A percentile compares a stretch with the other conserved stretches of the same genome.
Conservation (phyloP, 2,329 filamentous ascomycete species). For the Colletotrichum ledebouriae region DNA sequence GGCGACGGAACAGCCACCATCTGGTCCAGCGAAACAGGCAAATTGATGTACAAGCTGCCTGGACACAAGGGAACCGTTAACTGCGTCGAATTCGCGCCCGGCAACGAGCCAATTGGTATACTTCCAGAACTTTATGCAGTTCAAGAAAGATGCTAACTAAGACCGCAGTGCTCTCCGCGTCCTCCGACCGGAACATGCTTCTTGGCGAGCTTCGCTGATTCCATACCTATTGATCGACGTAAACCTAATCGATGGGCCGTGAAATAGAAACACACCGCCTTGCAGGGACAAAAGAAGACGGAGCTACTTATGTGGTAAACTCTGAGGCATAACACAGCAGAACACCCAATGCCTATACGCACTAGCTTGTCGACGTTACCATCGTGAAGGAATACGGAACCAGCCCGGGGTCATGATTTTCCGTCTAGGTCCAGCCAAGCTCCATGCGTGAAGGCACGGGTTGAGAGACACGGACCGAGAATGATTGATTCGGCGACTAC, state of each 20-base stretch:
- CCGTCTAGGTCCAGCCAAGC: not conserved
- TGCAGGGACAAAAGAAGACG: no score
- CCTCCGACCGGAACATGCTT: conserved; percentile 88
- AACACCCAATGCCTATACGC: no score
- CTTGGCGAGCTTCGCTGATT: conserved; percentile 76
- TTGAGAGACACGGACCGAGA: not conserved
- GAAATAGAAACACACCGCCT: no score
- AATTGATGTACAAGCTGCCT: conserved; percentile 92
- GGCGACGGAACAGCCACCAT: conserved; percentile 92
- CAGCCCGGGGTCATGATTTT: no score
- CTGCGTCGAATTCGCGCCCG: conserved; percentile 90
- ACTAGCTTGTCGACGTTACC: not conserved
- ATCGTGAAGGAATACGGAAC: not conserved
- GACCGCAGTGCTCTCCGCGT: conserved; percentile 83
- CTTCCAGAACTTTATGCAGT: conserved; percentile 46
- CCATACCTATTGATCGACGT: no score
- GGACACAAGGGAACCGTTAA: conserved; percentile 97
- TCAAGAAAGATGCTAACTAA: conserved; percentile 51
- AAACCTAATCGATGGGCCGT: no score
- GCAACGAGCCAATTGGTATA: conserved; percentile 89
- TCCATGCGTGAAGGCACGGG: not conserved
- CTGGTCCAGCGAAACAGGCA: conserved; percentile 91
- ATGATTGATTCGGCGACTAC: not conserved
- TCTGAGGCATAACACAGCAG: no score
- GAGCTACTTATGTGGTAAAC: no score